These are phyloP conservation scores for Paraphaeosphaeria sporulosa DNA, from an alignment of 2,329 filamentous ascomycete genomes.

Conservation along the genomic window DNA sequence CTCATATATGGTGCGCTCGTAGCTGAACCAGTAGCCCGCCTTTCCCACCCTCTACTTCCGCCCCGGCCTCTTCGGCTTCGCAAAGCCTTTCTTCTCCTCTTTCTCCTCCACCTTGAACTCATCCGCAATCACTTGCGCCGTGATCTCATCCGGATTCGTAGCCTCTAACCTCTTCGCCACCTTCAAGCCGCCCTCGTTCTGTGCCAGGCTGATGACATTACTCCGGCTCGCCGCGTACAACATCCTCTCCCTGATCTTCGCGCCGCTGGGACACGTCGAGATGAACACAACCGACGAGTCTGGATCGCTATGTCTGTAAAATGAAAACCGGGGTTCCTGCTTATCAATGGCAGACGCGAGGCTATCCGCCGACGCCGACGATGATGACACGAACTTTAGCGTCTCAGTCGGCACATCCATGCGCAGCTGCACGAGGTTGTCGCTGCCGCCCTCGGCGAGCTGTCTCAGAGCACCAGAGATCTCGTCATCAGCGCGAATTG, in stretches of 20 bases:
- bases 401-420: constrained; percentile 75
- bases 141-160: constrained; percentile 73
- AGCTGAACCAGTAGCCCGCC: constrained; percentile 6
- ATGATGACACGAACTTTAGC: constrained; percentile 69
- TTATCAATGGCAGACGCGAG: constrained; percentile 68
- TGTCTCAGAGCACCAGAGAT: constrained; percentile 70
- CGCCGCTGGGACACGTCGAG: constrained; percentile 77
- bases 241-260: constrained; percentile 85
- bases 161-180: constrained; percentile 74
- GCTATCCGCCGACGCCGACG: constrained; percentile 62
- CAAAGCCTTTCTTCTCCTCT: constrained; percentile 74
- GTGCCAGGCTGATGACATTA: constrained; percentile 70
- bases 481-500: constrained; percentile 65
- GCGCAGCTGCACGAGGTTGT: constrained; percentile 71
- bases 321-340: constrained; percentile 77
- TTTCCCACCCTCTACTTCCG: constrained; percentile 53
- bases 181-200: constrained; percentile 68
- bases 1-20: not conserved
- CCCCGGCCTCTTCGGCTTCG: constrained; percentile 80
- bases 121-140: constrained; percentile 68
- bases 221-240: constrained; percentile 73
- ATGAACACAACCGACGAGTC: constrained; percentile 74
- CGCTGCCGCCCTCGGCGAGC: constrained; percentile 60
- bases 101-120: constrained; percentile 76
- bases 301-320: constrained; percentile 73